phyloP scores from a whole-genome alignment of 345 rosid genomes.

The Dovyalis caffra region DNA sequence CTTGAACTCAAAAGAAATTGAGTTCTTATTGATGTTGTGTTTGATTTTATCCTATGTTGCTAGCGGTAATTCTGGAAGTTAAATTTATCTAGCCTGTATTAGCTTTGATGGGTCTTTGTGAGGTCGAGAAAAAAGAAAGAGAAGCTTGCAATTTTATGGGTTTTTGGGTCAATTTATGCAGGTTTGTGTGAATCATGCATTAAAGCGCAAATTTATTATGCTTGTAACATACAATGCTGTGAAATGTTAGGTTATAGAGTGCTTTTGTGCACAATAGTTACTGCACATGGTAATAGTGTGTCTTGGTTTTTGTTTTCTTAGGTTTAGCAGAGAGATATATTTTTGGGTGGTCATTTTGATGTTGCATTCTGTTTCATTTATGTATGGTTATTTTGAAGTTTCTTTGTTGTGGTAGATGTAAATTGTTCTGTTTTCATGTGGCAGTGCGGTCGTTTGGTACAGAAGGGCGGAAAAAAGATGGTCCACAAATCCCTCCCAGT shows the following conservation, averaged over 20 bases:
- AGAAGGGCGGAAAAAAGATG: slow-evolving; percentile 73
- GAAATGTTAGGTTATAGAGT: neutral
- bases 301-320: neutral
- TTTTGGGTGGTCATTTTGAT: neutral
- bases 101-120: neutral
- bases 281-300: neutral
- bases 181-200: neutral
- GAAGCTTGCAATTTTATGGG: neutral
- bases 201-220: neutral
- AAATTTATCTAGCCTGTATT: neutral
- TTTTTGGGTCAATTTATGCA: neutral
- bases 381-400: neutral
- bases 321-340: neutral
- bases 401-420: neutral
- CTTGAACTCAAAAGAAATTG: neutral
- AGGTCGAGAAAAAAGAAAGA: neutral
- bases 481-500: slow-evolving; percentile 55
- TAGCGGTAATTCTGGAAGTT: neutral
- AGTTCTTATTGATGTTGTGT: neutral
- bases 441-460: slow-evolving; percentile 74
- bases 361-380: neutral
- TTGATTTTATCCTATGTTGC: neutral
- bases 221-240: neutral
- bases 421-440: slow-evolving; percentile 5
- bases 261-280: neutral